These are phyloP conservation scores for Durotheca rogersii DNA, from an alignment of 495 filamentous ascomycete species.

Conservation along the genomic window DNA sequence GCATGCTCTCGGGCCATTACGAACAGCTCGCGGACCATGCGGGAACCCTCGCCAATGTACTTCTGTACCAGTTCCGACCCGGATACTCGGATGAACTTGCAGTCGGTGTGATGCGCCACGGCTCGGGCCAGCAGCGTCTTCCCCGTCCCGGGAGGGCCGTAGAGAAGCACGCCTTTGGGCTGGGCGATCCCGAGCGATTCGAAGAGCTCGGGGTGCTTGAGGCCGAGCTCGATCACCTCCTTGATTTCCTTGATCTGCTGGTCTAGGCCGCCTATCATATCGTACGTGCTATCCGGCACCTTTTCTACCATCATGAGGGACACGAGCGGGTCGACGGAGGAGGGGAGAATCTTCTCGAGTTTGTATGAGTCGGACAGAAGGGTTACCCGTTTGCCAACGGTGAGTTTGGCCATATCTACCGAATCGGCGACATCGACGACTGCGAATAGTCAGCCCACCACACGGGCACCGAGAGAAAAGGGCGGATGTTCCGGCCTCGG, in stretches of 20 bases:
- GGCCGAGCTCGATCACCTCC: constrained; percentile 97
- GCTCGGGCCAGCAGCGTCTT: constrained; percentile 96
- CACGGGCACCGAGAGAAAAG: background rate
- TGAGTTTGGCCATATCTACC: constrained; percentile 94
- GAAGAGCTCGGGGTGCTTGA: constrained; percentile 98
- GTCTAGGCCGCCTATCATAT: constrained; percentile 99
- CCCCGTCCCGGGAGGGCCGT: constrained; percentile 94
- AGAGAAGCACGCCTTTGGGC: constrained; percentile 95
- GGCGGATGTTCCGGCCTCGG: background rate
- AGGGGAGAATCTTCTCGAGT: constrained; percentile 96
- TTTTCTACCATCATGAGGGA: constrained; percentile 99
- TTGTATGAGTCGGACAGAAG: constrained; percentile 96
- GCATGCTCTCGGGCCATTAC: constrained; percentile 99
- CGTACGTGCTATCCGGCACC: constrained; percentile 98
- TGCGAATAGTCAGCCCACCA: constrained; percentile 40
- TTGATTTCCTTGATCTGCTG: constrained; percentile 99
- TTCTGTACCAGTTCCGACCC: constrained; percentile 98
- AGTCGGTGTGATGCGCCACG: constrained; percentile 96
- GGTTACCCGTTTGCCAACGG: constrained; percentile 94
- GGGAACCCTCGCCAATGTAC: constrained; percentile 96
- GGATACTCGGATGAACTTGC: constrained; percentile 97
- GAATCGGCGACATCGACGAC: constrained; percentile 95
- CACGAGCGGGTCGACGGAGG: constrained; percentile 94
- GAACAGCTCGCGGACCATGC: constrained; percentile 98
- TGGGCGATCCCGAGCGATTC: constrained; percentile 98